A percentile compares a stretch with the other conserved stretches of the same genome.
Conservation (phyloP, 75 land plant species). For the Pinus tabuliformis region DNA sequence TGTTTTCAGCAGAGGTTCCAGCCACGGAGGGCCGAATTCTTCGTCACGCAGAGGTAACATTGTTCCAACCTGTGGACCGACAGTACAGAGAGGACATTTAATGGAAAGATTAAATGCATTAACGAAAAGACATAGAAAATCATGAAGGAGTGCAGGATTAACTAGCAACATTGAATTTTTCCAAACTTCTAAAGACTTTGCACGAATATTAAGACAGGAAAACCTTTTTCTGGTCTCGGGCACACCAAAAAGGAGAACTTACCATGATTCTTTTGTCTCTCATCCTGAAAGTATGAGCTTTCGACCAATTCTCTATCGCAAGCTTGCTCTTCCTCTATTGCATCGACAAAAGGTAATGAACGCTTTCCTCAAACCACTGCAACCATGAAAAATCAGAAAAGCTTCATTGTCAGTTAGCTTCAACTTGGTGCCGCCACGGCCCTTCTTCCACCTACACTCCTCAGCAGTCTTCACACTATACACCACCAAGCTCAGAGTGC, state of each 20-base stretch:
- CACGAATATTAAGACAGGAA: not conserved
- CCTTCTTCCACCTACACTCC: too few species aligned
- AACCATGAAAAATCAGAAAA: not conserved
- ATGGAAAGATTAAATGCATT: not conserved
- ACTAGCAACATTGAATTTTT: not conserved
- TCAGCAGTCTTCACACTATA: too few species aligned
- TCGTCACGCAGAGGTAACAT: conserved; percentile 29
- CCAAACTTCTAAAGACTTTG: too few species aligned
- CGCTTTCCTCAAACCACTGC: not conserved
- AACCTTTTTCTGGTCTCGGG: not conserved
- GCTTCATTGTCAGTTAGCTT: not conserved
- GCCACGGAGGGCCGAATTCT: conserved; percentile 60
- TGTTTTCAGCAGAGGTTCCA: conserved; percentile 46
- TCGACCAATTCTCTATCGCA: conserved; percentile 30
- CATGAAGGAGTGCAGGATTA: too few species aligned
- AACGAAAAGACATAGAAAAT: too few species aligned
- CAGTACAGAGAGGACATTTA: not conserved
- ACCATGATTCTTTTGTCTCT: conserved; percentile 40
- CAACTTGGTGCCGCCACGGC: too few species aligned
- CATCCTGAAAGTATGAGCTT: not conserved
- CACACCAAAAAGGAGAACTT: not conserved
- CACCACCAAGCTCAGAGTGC: too few species aligned
- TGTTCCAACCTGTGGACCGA: conserved; percentile 30
- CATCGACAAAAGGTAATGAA: not conserved
- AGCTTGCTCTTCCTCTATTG: conserved; percentile 8